Conservation (phyloP, 768 basidiomycete species). For the Mycena galericulata region DNA sequence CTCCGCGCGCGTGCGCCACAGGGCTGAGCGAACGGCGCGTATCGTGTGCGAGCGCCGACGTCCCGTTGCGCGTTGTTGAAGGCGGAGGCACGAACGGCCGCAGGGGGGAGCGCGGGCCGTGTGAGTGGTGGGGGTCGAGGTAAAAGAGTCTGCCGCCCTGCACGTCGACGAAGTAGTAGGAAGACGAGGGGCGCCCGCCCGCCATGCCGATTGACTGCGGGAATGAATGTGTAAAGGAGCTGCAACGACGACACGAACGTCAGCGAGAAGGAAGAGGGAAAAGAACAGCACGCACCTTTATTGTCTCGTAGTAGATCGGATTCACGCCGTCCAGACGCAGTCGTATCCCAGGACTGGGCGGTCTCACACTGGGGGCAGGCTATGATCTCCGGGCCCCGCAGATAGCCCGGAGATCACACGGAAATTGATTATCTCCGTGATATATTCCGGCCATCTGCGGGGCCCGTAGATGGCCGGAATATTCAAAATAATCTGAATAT, state of each 20-base stretch:
- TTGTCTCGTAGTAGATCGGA: constrained; percentile 91
- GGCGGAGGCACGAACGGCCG: constrained; percentile 48
- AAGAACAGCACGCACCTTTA: constrained; percentile 50
- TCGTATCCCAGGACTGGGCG: constrained; percentile 87
- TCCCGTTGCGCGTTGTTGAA: constrained; percentile 12
- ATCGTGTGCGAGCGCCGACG: neutral
- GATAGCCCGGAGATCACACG: no score
- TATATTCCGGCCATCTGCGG: no score
- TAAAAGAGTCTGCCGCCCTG: no score
- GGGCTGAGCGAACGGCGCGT: constrained; percentile 12
- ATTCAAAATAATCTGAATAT: no score
- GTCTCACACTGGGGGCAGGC: no score
- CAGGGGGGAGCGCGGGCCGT: constrained; percentile 81
- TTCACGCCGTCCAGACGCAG: constrained; percentile 94
- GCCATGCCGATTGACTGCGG: constrained; percentile 97
- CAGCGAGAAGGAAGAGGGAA: neutral
- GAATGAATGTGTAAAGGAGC: constrained; percentile 90
- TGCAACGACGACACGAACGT: constrained; percentile 45
- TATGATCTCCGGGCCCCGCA: no score
- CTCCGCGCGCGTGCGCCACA: constrained; percentile 15
- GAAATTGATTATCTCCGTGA: no score
- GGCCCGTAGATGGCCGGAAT: no score
- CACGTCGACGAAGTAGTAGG: no score
- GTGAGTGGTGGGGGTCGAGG: no score
- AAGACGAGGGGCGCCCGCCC: constrained; percentile 94